phyloP scores from a whole-genome alignment of 805 yeast species.

The Hagleromyces aurorensis region DNA sequence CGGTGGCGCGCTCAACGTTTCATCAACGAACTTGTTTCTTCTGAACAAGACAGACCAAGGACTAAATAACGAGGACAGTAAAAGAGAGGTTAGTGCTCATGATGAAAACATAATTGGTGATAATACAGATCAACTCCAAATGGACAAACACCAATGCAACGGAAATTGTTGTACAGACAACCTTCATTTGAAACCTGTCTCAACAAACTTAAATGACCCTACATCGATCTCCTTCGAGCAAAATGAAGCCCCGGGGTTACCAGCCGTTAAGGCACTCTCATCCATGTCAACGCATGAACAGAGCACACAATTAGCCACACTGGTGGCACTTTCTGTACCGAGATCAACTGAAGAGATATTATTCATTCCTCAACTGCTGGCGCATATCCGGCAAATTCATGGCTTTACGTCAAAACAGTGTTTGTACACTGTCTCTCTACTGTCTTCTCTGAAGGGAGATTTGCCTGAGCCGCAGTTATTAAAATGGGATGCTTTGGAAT shows the following conservation, averaged over 20 bases:
- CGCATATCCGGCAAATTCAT: conserved; percentile 59
- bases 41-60: conserved; percentile 23
- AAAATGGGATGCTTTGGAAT: conserved; percentile 10
- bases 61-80: background rate
- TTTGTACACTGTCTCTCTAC: conserved; percentile 59
- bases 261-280: conserved; percentile 55
- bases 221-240: conserved; percentile 47
- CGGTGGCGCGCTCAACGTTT: conserved; percentile 22
- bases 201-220: conserved; percentile 23
- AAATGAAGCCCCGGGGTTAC: conserved; percentile 68
- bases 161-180: conserved; percentile 11
- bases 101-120: background rate
- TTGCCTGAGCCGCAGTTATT: conserved; percentile 30
- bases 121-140: background rate
- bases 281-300: conserved; percentile 47
- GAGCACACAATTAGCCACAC: conserved; percentile 41
- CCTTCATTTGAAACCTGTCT: conserved; percentile 21
- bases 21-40: conserved; percentile 31
- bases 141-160: conserved; percentile 10
- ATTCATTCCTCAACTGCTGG: conserved; percentile 63
- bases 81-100: conserved; percentile 1
- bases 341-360: conserved; percentile 72
- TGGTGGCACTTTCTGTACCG: conserved; percentile 68
- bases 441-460: conserved; percentile 61
- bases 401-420: conserved; percentile 69